These are phyloP conservation scores for Ceratobasidium sp. DNA, from an alignment of 1,284 basidiomycete genomes.

Conservation along the genomic window DNA sequence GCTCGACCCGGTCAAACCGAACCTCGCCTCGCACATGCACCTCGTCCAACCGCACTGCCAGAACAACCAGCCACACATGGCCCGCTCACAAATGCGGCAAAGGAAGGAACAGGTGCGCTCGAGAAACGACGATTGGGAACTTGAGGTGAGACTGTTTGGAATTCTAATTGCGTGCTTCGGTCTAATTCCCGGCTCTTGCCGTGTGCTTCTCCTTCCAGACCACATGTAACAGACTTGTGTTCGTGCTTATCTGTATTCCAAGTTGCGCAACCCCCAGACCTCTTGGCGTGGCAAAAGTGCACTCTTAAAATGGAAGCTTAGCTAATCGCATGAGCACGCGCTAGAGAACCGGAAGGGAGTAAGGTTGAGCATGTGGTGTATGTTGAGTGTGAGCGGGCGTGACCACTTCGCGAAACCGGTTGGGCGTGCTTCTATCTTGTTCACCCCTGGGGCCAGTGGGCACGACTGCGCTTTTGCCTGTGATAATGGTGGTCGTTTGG, in stretches of 20 bases:
- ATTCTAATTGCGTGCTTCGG: not conserved
- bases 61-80: not conserved
- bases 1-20: not conserved
- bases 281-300: constrained; percentile 12
- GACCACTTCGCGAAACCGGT: not conserved
- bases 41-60: no score
- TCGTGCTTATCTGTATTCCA: constrained; percentile 26
- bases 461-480: not conserved
- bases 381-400: constrained; percentile 1
- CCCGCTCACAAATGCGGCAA: constrained; percentile 18
- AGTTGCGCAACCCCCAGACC: not conserved
- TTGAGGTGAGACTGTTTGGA: constrained; percentile 4
- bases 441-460: not conserved
- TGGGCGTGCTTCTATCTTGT: constrained; percentile 4
- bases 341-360: not conserved
- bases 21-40: not conserved
- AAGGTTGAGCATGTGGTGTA: constrained; percentile 2
- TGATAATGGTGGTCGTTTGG: not conserved
- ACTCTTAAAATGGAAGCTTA: not conserved
- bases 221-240: constrained; percentile 1
- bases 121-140: constrained; percentile 20
- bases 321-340: not conserved
- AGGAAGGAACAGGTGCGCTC: constrained; percentile 14
- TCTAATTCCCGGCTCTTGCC: not conserved
- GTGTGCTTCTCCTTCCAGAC: not conserved